Percentiles rank a stretch among this genome's conserved stretches.
Evolutionary conservation across 768 basidiomycete species (phyloP).

Genomic region (Amanita molliuscula): DNA sequence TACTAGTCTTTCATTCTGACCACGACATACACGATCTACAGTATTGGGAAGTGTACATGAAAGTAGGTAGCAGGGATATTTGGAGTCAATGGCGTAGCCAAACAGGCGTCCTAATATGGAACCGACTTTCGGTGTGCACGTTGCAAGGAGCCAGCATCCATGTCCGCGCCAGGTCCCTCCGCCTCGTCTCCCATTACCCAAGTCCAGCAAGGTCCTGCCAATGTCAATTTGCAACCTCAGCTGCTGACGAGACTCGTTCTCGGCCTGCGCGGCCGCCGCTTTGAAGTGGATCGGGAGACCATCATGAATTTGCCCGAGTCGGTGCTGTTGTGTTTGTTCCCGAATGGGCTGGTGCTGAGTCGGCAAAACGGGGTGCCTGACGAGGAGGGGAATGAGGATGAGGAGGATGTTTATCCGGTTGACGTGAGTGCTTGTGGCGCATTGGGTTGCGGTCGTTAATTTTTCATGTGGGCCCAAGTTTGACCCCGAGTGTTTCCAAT

Average conservation of each 20-base stretch:
- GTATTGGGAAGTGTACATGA: neutral
- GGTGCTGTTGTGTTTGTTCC: conserved; percentile 91
- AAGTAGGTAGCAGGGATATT: neutral
- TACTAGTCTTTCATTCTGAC: neutral
- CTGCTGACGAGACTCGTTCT: conserved; percentile 82
- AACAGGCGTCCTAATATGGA: neutral
- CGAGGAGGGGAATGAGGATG: conserved; percentile 66
- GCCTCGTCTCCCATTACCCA: conserved; percentile 47
- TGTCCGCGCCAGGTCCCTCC: conserved; percentile 20
- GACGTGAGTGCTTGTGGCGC: conserved; percentile 61
- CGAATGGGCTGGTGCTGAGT: conserved; percentile 91
- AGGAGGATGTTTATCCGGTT: conserved; percentile 92
- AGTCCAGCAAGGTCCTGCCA: conserved; percentile 53
- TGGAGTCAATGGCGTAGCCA: conserved; percentile 1
- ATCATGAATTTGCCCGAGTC: conserved; percentile 99
- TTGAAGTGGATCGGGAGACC: conserved; percentile 93
- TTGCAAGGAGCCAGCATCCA: conserved; percentile 16
- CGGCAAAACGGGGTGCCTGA: conserved; percentile 74
- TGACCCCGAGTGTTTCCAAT: conserved; percentile 94
- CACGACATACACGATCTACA: neutral
- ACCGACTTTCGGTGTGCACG: neutral
- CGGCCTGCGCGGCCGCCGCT: conserved; percentile 84
- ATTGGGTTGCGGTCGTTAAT: conserved; percentile 1
- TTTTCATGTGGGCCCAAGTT: conserved; percentile 44
- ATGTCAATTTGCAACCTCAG: conserved; percentile 73